Conservation (phyloP, 148 eudicot species). For the Drosera capensis region DNA sequence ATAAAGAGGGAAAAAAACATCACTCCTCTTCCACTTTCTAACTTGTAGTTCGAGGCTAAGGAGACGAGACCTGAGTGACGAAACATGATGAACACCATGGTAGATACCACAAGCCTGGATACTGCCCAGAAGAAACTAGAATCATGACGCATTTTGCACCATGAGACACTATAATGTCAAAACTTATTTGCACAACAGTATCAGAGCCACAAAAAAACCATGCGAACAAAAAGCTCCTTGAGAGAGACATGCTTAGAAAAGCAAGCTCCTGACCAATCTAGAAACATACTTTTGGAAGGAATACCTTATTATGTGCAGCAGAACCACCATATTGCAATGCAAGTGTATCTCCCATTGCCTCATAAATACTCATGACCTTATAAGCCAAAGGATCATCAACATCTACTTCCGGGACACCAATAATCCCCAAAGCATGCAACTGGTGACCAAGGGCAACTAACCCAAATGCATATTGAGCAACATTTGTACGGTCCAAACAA, state of each 20-base stretch:
- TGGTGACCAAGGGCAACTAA: constrained; percentile 88
- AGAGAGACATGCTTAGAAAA: background rate
- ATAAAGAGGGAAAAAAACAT: no score
- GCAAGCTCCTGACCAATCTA: background rate
- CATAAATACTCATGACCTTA: constrained; percentile 70
- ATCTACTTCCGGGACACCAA: constrained; percentile 32
- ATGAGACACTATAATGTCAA: no score
- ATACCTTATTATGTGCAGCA: constrained; percentile 97
- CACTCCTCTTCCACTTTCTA: no score
- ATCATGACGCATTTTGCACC: no score
- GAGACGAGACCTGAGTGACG: no score
- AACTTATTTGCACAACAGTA: no score
- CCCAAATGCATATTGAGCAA: constrained; percentile 88
- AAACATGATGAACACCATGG: no score
- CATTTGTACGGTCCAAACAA: constrained; percentile 96
- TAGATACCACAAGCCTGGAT: no score
- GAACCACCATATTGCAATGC: constrained; percentile 96
- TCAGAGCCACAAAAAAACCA: background rate
- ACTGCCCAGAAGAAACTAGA: no score
- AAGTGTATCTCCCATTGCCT: constrained; percentile 94
- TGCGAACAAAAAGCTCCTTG: background rate
- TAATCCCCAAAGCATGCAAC: constrained; percentile 62
- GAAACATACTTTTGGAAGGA: no score
- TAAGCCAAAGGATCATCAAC: constrained; percentile 57
- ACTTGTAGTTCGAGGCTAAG: no score